These are phyloP conservation scores for Naumovozyma baii DNA, from an alignment of 805 yeast genomes.

Conservation along the genomic window DNA sequence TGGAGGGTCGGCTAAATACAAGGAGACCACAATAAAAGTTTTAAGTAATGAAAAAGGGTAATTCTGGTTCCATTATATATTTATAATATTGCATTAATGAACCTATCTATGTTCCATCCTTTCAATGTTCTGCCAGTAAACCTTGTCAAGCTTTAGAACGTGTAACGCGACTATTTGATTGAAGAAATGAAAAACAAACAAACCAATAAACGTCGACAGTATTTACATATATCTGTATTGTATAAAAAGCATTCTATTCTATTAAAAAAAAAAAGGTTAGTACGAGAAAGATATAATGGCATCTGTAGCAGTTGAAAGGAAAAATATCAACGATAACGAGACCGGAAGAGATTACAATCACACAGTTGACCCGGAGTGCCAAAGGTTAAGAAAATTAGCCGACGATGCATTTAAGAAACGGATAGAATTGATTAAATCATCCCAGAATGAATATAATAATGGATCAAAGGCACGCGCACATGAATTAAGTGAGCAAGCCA, in stretches of 20 bases:
- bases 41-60: background rate
- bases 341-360: conserved; percentile 53
- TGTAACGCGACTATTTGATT: background rate
- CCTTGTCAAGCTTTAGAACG: background rate
- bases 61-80: background rate
- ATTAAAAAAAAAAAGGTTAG: too few species aligned
- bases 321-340: conserved; percentile 2
- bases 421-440: conserved; percentile 46
- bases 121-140: too few species aligned
- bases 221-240: too few species aligned
- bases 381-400: conserved; percentile 55
- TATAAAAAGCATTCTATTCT: too few species aligned
- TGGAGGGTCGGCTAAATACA: conserved; percentile 57
- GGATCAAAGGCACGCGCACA: conserved; percentile 74
- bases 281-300: conserved; percentile 2
- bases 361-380: conserved; percentile 58
- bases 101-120: too few species aligned
- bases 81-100: too few species aligned
- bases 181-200: too few species aligned
- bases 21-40: too few species aligned
- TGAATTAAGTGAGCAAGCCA: conserved; percentile 59
- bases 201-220: too few species aligned
- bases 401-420: conserved; percentile 52
- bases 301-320: conserved; percentile 7
- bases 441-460: conserved; percentile 64